Evolutionary conservation across 768 basidiomycete species (phyloP), one percentile per base, ranked within the genome.

Genomic region (Termitomyces sp.): DNA sequence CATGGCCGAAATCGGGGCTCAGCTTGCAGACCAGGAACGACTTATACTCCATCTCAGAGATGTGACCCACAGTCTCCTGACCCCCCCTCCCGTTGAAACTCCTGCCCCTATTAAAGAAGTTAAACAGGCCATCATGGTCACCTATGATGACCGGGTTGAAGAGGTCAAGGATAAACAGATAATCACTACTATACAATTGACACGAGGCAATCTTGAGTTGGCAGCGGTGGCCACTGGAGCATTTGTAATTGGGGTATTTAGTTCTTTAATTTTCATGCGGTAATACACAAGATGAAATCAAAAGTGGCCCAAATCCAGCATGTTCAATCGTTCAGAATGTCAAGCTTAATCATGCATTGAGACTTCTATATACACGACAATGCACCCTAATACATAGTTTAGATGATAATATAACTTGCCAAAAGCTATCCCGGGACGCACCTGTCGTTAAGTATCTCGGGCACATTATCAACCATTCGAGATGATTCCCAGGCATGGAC

Each of bases 361-460:
- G 55, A 59, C 80, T 82, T 58, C 75, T 72, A 61, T 79, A 81
- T n/a, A 80, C 71, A n/a, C 80, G 78, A 69, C 80, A 81, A 65
- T 81, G 82, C 23, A 82, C 81, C 57, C 82, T 82, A 50, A 35
- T 49, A 56, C 6, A 56, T 5, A n/a, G n/a, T n/a, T n/a, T 13
- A 41, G 28, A 30, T 8, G 33, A 47, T 38, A 49, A 28, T 36
- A 5, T 51, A 40, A 54, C 14, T 33, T 20, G 50, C 14, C 5
- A n/a, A 38, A 5, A 13, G 43, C 14, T 50, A 18, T 33, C 5
- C 49, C 23, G 23, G 5, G 2, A 55, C 74, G 50, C 36, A 74
- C 82, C 82, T 76, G 54, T 85, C 84, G 51, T 77, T 70, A 4
- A 81, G 70, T 18, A 82, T 71, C 60, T 84, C 79, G 3, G 78